Evolutionary conservation across 176 grass and related monocot species (phyloP), one percentile per base, ranked within the genome.

Genomic region (Paspalum vaginatum): DNA sequence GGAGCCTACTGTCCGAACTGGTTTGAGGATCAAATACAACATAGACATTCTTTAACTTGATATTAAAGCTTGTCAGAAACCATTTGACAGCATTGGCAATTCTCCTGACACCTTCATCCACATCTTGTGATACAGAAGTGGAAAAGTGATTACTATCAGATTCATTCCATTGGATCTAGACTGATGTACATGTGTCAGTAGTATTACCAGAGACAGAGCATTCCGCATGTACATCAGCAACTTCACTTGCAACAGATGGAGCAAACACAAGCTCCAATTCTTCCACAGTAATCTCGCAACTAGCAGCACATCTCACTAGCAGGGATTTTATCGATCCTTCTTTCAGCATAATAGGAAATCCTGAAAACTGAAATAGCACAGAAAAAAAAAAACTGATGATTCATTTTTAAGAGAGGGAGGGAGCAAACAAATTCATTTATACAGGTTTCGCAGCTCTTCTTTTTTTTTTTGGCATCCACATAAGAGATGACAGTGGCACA

Each of bases 251-350:
- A 65, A 71, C 87, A 78, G 63, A 91, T 86, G 92, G 92, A 75
- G 81, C 81, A 44, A 93, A 77, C 62, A 99, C 78, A 84, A 99
- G 86, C 71, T 99, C 96, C 81, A 99, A 76, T 41, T 95, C 92
- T 79, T 95, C 88, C 65, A 99, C 83, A 74, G 88, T 79, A 55
- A 99, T 99, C 64, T 99, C 90, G 8, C 90, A 93, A 67, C 82
- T 89, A 92, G 70, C 24, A 50, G 90, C 86, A 45, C 94, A 87
- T 92, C 79, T 99, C 77, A 99, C 88, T 64, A 90, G 79, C 62
- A 99, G 82, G 14, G 90, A 99, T 84, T 91, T 95, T 74, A 99
- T 91, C 1, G 92, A 95, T 89, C 96, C 96, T 91, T 99, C 96
- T 85, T 99, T 95, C 75, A 95, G 70, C 84, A 81, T 80, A 48